Evolutionary conservation across 169 alveolate genomes (phyloP), one percentile per base, ranked within the genome.

Genomic region (Eimeria falciformis): DNA sequence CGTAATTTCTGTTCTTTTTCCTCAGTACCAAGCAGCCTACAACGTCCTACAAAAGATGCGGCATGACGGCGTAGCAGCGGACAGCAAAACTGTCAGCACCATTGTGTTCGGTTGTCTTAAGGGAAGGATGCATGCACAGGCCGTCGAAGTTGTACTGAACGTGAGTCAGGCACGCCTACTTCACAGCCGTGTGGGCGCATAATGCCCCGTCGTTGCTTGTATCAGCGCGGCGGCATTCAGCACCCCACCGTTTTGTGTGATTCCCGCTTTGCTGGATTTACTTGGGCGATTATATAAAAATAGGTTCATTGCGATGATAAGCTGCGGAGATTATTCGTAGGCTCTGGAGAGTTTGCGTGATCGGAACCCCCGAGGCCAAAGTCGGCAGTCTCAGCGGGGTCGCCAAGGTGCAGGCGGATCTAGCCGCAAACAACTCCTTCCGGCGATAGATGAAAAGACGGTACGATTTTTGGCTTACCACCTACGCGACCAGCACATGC

Each of bases 71-170:
- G 94, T 91, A n/a, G 86, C 87, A 12, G 92, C 90, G 27, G 94
- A 91, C 83, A 68, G 91, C 40, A 91, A 91, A 58, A 91, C 94
- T 21, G 71, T 91, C 55, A 84, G 81, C 79, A 91, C 94, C 78
- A 91, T 91, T 47, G 92, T 91, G 45, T 79, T 79, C 33, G 94
- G 94, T 29, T 91, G 94, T 29, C 46, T 84, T 25, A 91, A 84
- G 56, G 94, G 94, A 27, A 62, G 88, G 6, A 53, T 91, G 85
- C 73, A 78, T 58, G 78, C 83, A 12, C 91, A 91, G 68, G 94
- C 91, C 5, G 92, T 68, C 33, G 71, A 81, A 47, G 87, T 91
- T 43, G 81, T 91, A n/a, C 25, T 55, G 46, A 37, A 79, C 9
- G 94, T 91, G 47, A 91, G 93, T 73, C 66, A 3, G n/a, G n/a